phyloP scores from a whole-genome alignment of 1,284 basidiomycete genomes.

The Polyporus tsugae region DNA sequence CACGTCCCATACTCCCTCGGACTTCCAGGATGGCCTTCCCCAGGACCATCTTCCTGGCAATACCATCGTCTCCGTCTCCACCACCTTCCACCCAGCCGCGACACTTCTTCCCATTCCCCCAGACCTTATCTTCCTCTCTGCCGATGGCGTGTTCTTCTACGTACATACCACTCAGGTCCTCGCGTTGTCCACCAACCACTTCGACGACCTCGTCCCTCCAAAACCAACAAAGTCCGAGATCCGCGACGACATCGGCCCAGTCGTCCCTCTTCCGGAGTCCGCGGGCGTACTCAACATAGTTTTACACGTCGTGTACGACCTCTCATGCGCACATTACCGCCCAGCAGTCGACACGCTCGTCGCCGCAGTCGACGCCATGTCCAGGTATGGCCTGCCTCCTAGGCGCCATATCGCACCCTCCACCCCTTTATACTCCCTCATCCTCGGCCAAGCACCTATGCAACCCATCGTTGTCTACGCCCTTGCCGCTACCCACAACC shows the following conservation, averaged over 20 bases:
- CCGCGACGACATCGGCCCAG: slow-evolving; percentile 39
- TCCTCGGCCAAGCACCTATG: slow-evolving; percentile 45
- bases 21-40: slow-evolving; percentile 37
- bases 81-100: slow-evolving; percentile 78
- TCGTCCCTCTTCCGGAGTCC: slow-evolving; percentile 43
- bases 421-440: slow-evolving; percentile 41
- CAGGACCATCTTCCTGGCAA: slow-evolving; percentile 33
- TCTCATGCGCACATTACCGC: slow-evolving; percentile 47
- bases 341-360: slow-evolving; percentile 43
- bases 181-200: slow-evolving; percentile 47
- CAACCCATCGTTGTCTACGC: slow-evolving; percentile 47
- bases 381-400: slow-evolving; percentile 43
- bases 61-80: slow-evolving; percentile 75
- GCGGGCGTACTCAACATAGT: slow-evolving; percentile 48
- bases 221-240: slow-evolving; percentile 26
- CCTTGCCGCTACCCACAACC: slow-evolving; percentile 44
- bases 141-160: slow-evolving; percentile 77
- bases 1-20: slow-evolving; percentile 44
- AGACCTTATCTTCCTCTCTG: slow-evolving; percentile 70
- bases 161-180: slow-evolving; percentile 48
- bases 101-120: slow-evolving; percentile 60
- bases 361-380: slow-evolving; percentile 43
- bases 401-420: slow-evolving; percentile 36
- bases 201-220: slow-evolving; percentile 44
- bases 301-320: slow-evolving; percentile 46